Evolutionary conservation across 73 alveolate species (phyloP).

Genomic region (Symbiodinium natans): DNA sequence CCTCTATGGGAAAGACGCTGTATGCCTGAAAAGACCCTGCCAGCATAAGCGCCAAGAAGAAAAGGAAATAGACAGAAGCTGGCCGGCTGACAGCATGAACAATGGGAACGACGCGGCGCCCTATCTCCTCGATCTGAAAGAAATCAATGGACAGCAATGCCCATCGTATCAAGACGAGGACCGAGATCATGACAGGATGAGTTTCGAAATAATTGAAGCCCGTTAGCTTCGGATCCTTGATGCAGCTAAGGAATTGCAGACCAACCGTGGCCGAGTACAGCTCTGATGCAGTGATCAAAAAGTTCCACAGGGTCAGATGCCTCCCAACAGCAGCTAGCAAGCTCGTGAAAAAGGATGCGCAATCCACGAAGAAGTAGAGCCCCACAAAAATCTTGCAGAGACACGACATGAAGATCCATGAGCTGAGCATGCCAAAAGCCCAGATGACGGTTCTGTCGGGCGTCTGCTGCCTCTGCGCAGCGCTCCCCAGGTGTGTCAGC

Average conservation of each 20-base stretch:
- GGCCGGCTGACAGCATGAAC: conserved; percentile 26
- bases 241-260: neutral
- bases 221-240: neutral
- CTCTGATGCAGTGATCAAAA: neutral
- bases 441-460: neutral
- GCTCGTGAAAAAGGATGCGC: neutral
- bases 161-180: conserved; percentile 8
- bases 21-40: conserved; percentile 13
- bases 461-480: neutral
- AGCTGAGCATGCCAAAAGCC: neutral
- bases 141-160: neutral
- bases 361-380: neutral
- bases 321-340: neutral
- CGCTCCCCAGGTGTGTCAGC: neutral
- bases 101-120: conserved; percentile 6
- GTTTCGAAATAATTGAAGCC: neutral
- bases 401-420: neutral
- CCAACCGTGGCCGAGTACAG: neutral
- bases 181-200: neutral
- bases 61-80: neutral
- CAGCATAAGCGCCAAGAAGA: neutral
- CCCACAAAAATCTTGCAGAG: neutral
- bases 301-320: neutral
- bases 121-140: neutral
- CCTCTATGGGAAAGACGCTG: neutral